Percentiles rank a stretch among this genome's conserved stretches.
These are phyloP conservation scores for Colletotrichum sp. DNA, from an alignment of 2,329 filamentous ascomycete species.

Conservation along the genomic window DNA sequence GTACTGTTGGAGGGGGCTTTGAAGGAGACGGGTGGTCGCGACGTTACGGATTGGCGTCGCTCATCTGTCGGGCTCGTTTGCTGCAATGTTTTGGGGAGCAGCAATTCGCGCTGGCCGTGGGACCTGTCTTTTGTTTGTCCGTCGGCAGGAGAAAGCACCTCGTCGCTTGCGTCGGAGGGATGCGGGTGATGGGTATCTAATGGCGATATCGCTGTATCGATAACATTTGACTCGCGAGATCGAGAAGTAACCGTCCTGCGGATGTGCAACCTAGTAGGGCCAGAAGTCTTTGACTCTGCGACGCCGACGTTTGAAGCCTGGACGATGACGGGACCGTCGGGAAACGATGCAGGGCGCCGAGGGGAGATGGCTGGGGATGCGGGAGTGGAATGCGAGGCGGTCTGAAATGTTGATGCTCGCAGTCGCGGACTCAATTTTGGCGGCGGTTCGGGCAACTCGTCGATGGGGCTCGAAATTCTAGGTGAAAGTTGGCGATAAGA, in stretches of 20 bases:
- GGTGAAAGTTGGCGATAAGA: constrained; percentile 21
- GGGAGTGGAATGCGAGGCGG: constrained; percentile 28
- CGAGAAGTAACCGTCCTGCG: constrained; percentile 45
- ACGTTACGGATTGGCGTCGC: constrained; percentile 42
- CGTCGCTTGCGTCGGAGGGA: constrained; percentile 30
- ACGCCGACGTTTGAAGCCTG: constrained; percentile 8
- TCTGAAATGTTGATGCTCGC: constrained; percentile 43
- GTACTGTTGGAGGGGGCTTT: constrained; percentile 41
- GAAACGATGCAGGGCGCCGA: constrained; percentile 43
- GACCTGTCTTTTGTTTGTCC: constrained; percentile 38
- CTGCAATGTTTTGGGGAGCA: constrained; percentile 47
- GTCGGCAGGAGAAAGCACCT: constrained; percentile 28
- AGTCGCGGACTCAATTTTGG: constrained; percentile 24
- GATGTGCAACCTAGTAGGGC: constrained; percentile 34
- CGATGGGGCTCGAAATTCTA: constrained; percentile 19
- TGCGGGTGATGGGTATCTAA: constrained; percentile 37
- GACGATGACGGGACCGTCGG: constrained; percentile 30
- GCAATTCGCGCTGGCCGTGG: constrained; percentile 52
- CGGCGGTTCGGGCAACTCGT: constrained; percentile 23
- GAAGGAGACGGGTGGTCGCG: constrained; percentile 56
- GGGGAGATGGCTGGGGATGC: constrained; percentile 18
- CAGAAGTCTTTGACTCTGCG: constrained; percentile 27
- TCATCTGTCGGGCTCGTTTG: constrained; percentile 51
- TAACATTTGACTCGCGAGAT: constrained; percentile 40
- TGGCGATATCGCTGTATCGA: constrained; percentile 33